Evolutionary conservation across 176 grass and related monocot species (phyloP).

Genomic region (Luzula sylvatica): DNA sequence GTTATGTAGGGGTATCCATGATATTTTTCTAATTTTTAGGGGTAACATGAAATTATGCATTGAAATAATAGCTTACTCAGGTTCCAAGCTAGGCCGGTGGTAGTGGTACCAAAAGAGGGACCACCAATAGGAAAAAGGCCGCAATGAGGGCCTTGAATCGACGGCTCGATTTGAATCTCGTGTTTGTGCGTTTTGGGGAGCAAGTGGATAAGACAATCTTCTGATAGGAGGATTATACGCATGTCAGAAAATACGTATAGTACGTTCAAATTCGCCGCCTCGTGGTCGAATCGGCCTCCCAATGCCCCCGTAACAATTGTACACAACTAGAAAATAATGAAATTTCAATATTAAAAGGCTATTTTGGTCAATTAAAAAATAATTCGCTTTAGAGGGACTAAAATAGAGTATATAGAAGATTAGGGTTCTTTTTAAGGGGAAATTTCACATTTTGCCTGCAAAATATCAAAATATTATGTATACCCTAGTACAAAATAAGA

Average conservation of each 20-base stretch:
- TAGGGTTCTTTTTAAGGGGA: too few species aligned
- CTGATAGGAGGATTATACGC: slow-evolving; percentile 56
- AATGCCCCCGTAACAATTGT: slow-evolving; percentile 52
- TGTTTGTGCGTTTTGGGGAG: slow-evolving; percentile 50
- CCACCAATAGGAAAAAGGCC: slow-evolving; percentile 55
- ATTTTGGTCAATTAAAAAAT: too few species aligned
- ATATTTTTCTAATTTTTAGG: too few species aligned
- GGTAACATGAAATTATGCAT: too few species aligned
- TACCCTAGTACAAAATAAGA: too few species aligned
- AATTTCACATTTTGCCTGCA: too few species aligned
- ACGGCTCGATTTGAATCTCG: slow-evolving; percentile 51
- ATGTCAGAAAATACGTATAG: slow-evolving; percentile 57
- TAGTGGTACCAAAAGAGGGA: slow-evolving; percentile 45
- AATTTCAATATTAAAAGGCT: too few species aligned
- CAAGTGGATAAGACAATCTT: slow-evolving; percentile 65
- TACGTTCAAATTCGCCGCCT: slow-evolving; percentile 61
- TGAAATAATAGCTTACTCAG: slow-evolving; percentile 38
- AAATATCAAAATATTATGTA: too few species aligned
- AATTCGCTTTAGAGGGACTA: too few species aligned
- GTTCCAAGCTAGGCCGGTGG: slow-evolving; percentile 54
- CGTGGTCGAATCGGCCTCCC: slow-evolving; percentile 77
- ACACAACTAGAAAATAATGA: slow-evolving; percentile 35
- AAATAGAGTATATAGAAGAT: too few species aligned
- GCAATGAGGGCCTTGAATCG: slow-evolving; percentile 55
- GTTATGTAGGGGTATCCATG: too few species aligned